Conservation (phyloP, 768 basidiomycete genomes). For the Suillus occidentalis region DNA sequence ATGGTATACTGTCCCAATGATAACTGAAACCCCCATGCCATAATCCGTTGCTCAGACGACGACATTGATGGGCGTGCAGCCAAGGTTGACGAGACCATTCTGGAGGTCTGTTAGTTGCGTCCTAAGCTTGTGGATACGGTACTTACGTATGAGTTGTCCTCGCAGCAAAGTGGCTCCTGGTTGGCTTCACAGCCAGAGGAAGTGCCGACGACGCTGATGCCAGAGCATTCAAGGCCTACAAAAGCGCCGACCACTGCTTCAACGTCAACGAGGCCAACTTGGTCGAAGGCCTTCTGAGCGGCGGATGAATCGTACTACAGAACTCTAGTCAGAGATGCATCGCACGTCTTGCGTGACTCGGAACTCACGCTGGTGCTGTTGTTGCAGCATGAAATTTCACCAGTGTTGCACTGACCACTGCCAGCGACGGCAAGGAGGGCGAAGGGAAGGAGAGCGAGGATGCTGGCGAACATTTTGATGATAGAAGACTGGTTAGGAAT, state of each 20-base stretch:
- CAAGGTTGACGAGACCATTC: constrained; percentile 2
- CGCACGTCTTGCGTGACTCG: background rate
- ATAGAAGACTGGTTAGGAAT: background rate
- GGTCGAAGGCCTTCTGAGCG: background rate
- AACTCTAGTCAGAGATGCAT: background rate
- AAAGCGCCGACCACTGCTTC: background rate
- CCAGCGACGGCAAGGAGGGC: background rate
- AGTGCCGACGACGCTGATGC: background rate
- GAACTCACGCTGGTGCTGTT: background rate
- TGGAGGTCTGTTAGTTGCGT: background rate
- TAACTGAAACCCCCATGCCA: background rate
- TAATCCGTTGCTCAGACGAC: background rate
- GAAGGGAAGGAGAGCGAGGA: background rate
- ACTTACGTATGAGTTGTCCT: constrained; percentile 4
- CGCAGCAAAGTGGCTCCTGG: constrained; percentile 7
- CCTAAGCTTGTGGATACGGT: no score
- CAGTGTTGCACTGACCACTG: constrained; percentile 5
- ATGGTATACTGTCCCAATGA: background rate
- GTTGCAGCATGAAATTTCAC: constrained; percentile 1
- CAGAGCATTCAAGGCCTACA: background rate
- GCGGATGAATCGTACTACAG: background rate
- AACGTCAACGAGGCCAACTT: background rate
- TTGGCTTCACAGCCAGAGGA: background rate
- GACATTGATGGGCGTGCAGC: background rate
- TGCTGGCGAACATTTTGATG: background rate